Evolutionary conservation across 495 filamentous ascomycete genomes (phyloP).

Genomic region (Xylaria cubensis): DNA sequence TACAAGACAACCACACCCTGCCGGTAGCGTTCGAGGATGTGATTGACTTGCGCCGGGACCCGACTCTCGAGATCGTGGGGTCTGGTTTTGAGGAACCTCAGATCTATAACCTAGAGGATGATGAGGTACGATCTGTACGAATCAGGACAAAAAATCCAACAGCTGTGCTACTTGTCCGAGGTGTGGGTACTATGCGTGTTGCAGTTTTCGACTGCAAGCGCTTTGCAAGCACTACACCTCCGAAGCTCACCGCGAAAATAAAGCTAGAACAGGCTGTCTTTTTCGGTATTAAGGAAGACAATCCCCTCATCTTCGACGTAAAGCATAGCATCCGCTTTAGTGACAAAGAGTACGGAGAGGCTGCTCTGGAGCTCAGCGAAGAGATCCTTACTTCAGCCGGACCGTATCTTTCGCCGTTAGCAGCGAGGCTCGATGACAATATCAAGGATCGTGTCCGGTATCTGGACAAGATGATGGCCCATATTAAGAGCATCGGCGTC

Average conservation of each 20-base stretch:
- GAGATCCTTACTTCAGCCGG: conserved; percentile 80
- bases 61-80: conserved; percentile 64
- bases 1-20: conserved; percentile 64
- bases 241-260: conserved; percentile 74
- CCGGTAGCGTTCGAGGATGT: conserved; percentile 79
- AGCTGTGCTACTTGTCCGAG: conserved; percentile 75
- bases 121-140: conserved; percentile 54
- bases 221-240: conserved; percentile 55
- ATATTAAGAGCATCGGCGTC: conserved; percentile 62
- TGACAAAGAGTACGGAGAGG: conserved; percentile 72
- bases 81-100: conserved; percentile 65
- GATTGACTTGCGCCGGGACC: conserved; percentile 77
- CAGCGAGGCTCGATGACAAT: conserved; percentile 80
- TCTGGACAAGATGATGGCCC: conserved; percentile 70
- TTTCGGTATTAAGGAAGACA: conserved; percentile 79
- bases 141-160: conserved; percentile 65
- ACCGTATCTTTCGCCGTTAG: conserved; percentile 70
- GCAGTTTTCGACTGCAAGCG: conserved; percentile 61
- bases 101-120: conserved; percentile 42
- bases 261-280: conserved; percentile 96
- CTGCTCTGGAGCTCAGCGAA: conserved; percentile 78
- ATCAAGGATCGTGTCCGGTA: conserved; percentile 72
- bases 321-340: conserved; percentile 68
- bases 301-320: conserved; percentile 78
- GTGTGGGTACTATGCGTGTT: conserved; percentile 80